Evolutionary conservation across 306 rosid species (phyloP).

Genomic region (Carpinus fangiana): DNA sequence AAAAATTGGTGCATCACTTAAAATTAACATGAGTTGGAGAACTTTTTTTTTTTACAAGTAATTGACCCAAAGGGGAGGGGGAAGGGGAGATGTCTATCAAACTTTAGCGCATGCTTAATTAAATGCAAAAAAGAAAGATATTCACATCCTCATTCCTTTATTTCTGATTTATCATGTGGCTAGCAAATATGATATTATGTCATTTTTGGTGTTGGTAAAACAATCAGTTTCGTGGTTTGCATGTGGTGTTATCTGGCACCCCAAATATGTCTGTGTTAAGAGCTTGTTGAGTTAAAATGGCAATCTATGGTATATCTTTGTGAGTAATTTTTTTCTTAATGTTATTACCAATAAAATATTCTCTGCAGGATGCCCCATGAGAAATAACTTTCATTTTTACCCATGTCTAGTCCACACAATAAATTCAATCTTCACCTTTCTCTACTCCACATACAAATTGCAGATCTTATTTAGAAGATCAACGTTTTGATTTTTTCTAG

Average conservation of each 20-base stretch:
- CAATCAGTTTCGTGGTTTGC: not conserved
- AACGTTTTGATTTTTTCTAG: slow-evolving; percentile 15
- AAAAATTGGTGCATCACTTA: not conserved
- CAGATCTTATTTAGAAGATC: slow-evolving; percentile 6
- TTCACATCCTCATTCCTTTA: not conserved
- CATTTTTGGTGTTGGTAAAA: not conserved
- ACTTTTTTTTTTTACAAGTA: not conserved
- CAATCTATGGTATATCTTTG: not conserved
- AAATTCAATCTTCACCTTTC: slow-evolving; percentile 8
- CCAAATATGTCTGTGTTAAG: not conserved
- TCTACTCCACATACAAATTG: slow-evolving; percentile 12
- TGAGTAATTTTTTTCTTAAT: not conserved
- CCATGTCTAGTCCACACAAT: not conserved
- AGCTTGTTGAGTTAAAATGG: not conserved
- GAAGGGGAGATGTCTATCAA: not conserved
- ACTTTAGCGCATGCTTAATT: not conserved
- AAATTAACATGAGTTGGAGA: not conserved
- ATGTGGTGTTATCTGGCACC: not conserved
- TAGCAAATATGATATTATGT: not conserved
- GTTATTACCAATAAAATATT: not conserved
- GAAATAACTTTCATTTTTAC: not conserved
- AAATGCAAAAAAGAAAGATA: not conserved
- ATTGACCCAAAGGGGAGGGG: no score
- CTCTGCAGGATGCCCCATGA: not conserved
- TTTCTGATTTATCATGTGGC: not conserved